Percentiles rank a stretch among this genome's conserved stretches.
phyloP scores from a whole-genome alignment of 2,329 filamentous ascomycete species.

The Coniochaeta prunicola region DNA sequence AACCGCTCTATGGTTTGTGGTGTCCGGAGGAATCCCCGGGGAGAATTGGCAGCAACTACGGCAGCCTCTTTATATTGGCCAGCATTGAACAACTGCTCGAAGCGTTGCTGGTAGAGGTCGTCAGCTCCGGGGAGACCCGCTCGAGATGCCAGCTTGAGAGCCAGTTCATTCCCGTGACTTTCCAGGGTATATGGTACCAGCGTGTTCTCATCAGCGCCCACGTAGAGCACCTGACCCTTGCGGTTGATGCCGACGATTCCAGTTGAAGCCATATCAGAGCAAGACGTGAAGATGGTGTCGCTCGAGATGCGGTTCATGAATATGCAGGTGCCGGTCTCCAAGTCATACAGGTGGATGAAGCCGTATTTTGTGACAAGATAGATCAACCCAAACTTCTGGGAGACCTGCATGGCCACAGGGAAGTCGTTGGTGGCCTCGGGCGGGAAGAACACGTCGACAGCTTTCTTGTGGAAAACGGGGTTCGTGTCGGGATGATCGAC shows the following conservation, averaged over 20 bases:
- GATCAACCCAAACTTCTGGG: conserved; percentile 91
- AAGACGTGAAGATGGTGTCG: conserved; percentile 97
- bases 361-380: conserved; percentile 98
- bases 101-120: conserved; percentile 85
- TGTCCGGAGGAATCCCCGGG: conserved; percentile 89
- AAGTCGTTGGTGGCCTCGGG: conserved; percentile 94
- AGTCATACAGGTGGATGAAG: conserved; percentile 97
- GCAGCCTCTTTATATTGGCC: conserved; percentile 84
- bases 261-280: conserved; percentile 71
- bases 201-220: conserved; percentile 84
- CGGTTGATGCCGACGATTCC: conserved; percentile 95
- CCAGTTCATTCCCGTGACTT: conserved; percentile 90
- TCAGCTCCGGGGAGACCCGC: conserved; percentile 92
- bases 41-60: conserved; percentile 94
- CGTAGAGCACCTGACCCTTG: conserved; percentile 92
- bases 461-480: conserved; percentile 87
- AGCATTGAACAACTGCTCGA: conserved; percentile 75
- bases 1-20: conserved; percentile 93
- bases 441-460: conserved; percentile 96
- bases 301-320: conserved; percentile 99
- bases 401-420: conserved; percentile 95
- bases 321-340: conserved; percentile 90
- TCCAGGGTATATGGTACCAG: conserved; percentile 93
- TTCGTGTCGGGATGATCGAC: conserved; percentile 90
- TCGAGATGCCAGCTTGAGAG: conserved; percentile 92